Percentiles rank a stretch among this genome's conserved stretches.
Evolutionary conservation across 345 rosid species (phyloP).

Genomic region (Schrenkiella parvula): DNA sequence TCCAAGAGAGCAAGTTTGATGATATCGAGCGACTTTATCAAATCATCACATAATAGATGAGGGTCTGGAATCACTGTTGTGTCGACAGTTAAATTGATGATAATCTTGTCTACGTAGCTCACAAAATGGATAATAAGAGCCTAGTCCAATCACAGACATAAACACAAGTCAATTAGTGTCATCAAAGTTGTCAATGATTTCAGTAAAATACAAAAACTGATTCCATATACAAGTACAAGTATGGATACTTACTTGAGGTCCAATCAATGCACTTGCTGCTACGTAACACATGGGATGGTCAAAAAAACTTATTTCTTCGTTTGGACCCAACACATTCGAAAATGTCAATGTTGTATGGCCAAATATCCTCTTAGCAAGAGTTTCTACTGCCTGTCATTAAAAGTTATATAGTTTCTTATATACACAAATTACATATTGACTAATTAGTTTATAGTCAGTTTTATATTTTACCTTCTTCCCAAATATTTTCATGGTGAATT

Average conservation of each 20-base stretch:
- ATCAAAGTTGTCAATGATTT: not conserved
- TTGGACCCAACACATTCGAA: conserved; percentile 52
- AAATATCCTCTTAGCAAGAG: conserved; percentile 28
- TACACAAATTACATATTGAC: too few relatives aligned
- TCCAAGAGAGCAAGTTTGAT: conserved; percentile 38
- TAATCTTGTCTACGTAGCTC: conserved; percentile 62
- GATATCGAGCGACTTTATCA: conserved; percentile 47
- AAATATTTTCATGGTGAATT: conserved; percentile 28
- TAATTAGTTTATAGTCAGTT: not conserved
- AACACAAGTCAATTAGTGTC: not conserved
- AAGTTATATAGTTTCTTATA: not conserved
- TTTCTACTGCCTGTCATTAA: conserved; percentile 33
- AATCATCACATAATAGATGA: conserved; percentile 46
- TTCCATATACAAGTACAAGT: not conserved
- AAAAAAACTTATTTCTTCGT: conserved; percentile 52
- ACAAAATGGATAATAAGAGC: conserved; percentile 67
- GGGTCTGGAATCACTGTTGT: conserved; percentile 62
- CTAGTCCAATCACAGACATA: conserved; percentile 54
- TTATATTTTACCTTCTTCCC: conserved; percentile 37
- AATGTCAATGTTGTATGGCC: conserved; percentile 44
- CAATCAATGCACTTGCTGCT: conserved; percentile 46
- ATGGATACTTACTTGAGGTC: conserved; percentile 46
- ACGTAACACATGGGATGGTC: conserved; percentile 49
- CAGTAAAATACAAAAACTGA: not conserved
- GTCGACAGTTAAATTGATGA: conserved; percentile 58